These are phyloP conservation scores for Cutaneotrichosporon dermatis DNA, from an alignment of 1,284 basidiomycete species.

Conservation along the genomic window DNA sequence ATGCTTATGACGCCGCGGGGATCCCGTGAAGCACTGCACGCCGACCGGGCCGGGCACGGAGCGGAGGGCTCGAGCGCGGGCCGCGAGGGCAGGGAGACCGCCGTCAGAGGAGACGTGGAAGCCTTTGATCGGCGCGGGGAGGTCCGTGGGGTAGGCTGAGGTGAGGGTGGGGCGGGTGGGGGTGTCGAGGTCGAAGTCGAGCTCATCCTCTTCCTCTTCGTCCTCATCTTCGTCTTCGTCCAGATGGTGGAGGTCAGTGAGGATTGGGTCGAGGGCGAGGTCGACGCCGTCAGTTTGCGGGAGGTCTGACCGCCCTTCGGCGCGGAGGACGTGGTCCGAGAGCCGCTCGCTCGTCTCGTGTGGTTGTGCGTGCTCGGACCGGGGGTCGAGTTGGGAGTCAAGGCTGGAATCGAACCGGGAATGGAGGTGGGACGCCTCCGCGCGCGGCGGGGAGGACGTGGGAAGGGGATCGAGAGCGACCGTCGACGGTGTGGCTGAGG, in stretches of 20 bases:
- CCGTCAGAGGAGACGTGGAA: slow-evolving; percentile 15
- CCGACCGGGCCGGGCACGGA: neutral
- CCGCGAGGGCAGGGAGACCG: neutral
- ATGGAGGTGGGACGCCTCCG: neutral
- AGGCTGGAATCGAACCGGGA: neutral
- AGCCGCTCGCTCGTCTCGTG: neutral
- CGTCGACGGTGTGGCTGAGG: neutral
- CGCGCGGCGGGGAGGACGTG: neutral
- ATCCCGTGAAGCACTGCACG: slow-evolving; percentile 9
- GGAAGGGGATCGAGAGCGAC: neutral
- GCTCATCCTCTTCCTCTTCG: too few species aligned
- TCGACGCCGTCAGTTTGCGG: neutral
- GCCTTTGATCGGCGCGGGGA: slow-evolving; percentile 10
- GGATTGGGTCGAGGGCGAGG: too few species aligned
- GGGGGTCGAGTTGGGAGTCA: neutral
- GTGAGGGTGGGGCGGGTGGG: neutral
- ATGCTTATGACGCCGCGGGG: neutral
- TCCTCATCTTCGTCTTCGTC: too few species aligned
- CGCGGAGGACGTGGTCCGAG: neutral
- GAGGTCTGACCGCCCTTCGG: too few species aligned
- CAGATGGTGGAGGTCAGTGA: too few species aligned
- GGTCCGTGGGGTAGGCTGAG: neutral
- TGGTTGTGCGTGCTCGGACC: neutral
- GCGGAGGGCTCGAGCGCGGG: neutral
- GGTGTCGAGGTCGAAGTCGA: neutral